Evolutionary conservation across 768 basidiomycete genomes (phyloP), one percentile per base, ranked within the genome.

Genomic region (Boletus speciosus): DNA sequence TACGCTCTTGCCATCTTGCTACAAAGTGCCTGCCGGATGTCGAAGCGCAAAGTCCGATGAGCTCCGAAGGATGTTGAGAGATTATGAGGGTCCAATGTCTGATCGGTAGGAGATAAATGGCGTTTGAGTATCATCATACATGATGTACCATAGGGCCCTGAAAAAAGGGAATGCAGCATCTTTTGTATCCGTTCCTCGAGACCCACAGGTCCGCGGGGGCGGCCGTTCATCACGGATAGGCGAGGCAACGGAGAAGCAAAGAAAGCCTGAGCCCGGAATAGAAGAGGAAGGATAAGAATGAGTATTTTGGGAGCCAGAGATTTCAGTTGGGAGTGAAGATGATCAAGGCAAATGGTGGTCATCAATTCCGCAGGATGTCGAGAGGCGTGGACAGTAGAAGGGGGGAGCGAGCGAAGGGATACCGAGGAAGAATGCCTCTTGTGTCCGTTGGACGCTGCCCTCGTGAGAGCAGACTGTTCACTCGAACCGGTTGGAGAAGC

Each of bases 231-330:
- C 39, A 89, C 73, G 6, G 85, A 81, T 10, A 92, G 71, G 8
- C 85, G 81, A 38, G 89, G 86, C 15, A 92, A 78, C 2, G 87
- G 82, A 3, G 82, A 78, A 4, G 82, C 74, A 62, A 81, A 86
- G 60, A 81, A 83, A 1, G 85, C 81, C 23, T 88, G 76, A 21
- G 79, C 80, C 16, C 86, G 83, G 63, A 90, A 87, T n/a, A 92
- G 79, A 34, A 86, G 74, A 0, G 86, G 85, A n/a, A 90, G 73
- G 49, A 90, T 82, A 35, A 71, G 61, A 12, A 71, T 65, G 35
- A 90, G 77, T 61, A 79, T 76, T 11, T 68, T 68, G 7, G 84
- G 78, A 6, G 84, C 74, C 15, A 90, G 73, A 15, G 75, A 76
- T 63, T 84, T 85, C 43, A 84, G 71, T 54, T 86, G 83, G 1